phyloP scores from a whole-genome alignment of 495 filamentous ascomycete genomes.

The Cudoniella acicularis region DNA sequence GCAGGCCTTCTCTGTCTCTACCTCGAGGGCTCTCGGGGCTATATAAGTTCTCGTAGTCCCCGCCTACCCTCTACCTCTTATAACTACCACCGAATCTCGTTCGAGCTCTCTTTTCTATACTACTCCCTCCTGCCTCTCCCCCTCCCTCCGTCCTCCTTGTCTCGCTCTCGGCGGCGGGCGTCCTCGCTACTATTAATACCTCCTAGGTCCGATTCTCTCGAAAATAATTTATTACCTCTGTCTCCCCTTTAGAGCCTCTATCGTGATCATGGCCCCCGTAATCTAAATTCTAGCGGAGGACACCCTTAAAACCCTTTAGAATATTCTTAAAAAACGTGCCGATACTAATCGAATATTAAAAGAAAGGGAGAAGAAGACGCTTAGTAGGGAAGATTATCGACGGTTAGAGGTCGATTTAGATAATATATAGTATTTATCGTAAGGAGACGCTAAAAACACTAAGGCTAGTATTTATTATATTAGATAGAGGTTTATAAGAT shows the following conservation, averaged over 20 bases:
- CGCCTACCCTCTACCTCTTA: background rate
- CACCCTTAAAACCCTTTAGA: conserved; percentile 11
- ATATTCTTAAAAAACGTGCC: conserved; percentile 9
- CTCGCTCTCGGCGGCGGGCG: background rate
- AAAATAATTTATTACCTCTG: background rate
- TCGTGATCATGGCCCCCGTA: conserved; percentile 9
- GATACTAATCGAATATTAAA: conserved; percentile 15
- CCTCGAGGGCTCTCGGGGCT: background rate
- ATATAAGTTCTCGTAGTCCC: conserved; percentile 10
- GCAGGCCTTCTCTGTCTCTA: background rate
- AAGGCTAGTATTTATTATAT: conserved; percentile 21
- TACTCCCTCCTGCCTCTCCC: background rate
- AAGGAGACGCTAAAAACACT: conserved; percentile 6
- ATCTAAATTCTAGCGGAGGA: conserved; percentile 11
- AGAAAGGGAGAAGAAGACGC: conserved; percentile 14
- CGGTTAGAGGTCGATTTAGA: background rate
- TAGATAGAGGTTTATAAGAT: conserved; percentile 18
- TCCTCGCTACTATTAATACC: background rate
- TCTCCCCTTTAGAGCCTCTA: background rate
- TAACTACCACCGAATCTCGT: conserved; percentile 3
- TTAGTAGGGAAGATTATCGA: conserved; percentile 14
- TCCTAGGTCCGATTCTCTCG: background rate
- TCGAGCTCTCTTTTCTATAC: conserved; percentile 2
- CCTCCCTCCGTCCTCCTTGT: background rate
- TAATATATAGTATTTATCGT: background rate